Evolutionary conservation across 495 filamentous ascomycete species (phyloP).

Genomic region (Lophiotrema nucula): DNA sequence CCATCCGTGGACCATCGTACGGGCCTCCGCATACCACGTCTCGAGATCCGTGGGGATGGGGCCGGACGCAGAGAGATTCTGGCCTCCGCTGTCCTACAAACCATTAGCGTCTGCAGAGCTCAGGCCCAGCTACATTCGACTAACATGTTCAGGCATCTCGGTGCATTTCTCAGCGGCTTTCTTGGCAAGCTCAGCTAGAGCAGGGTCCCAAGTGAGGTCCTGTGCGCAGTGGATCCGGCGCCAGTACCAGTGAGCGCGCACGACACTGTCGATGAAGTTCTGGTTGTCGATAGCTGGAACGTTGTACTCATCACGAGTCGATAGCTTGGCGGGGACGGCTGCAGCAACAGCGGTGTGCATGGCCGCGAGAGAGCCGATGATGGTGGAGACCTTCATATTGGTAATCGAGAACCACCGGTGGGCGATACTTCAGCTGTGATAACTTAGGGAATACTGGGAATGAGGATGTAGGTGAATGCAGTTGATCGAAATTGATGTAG

Average conservation of each 20-base stretch:
- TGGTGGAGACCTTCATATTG: conserved; percentile 27
- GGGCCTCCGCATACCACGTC: conserved; percentile 15
- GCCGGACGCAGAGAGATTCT: conserved; percentile 18
- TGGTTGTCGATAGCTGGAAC: conserved; percentile 14
- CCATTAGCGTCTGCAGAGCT: background rate
- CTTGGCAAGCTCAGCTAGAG: conserved; percentile 9
- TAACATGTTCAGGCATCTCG: conserved; percentile 13
- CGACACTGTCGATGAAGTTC: conserved; percentile 20
- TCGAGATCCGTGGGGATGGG: conserved; percentile 13
- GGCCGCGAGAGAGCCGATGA: conserved; percentile 15
- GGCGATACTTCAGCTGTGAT: no score
- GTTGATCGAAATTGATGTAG: conserved; percentile 21
- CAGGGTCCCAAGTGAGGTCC: conserved; percentile 23
- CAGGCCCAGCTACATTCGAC: background rate
- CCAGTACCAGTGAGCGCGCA: conserved; percentile 28
- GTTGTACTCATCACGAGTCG: background rate
- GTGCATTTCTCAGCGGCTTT: conserved; percentile 21
- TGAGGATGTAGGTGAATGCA: conserved; percentile 11
- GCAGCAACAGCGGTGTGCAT: conserved; percentile 8
- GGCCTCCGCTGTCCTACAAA: conserved; percentile 19
- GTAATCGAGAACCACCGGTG: background rate
- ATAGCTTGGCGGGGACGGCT: background rate
- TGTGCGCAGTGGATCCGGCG: conserved; percentile 26
- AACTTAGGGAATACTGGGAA: no score
- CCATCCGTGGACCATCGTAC: conserved; percentile 15